Conservation (phyloP, 1,284 basidiomycete species). For the Vanrija humicola region DNA sequence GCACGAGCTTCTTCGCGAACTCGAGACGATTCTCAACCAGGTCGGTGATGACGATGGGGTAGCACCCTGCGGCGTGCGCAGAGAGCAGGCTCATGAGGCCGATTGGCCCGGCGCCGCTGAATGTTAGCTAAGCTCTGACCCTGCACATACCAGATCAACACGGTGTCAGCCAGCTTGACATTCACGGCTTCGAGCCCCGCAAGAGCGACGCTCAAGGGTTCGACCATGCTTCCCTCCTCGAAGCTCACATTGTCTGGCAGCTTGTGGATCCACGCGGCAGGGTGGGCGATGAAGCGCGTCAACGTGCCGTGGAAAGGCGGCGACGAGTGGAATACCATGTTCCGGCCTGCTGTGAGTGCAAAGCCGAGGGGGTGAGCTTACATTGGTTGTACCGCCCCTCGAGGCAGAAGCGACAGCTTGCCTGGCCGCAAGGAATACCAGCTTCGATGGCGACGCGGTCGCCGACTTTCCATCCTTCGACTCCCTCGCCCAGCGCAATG, state of each 20-base stretch:
- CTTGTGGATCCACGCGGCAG: conserved; percentile 54
- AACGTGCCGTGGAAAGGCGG: conserved; percentile 52
- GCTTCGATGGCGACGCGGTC: conserved; percentile 53
- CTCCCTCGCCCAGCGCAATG: conserved; percentile 48
- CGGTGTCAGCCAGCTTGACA: conserved; percentile 50
- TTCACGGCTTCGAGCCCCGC: conserved; percentile 53
- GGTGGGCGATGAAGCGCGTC: conserved; percentile 53
- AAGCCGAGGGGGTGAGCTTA: too few species aligned
- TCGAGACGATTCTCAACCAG: conserved; percentile 52
- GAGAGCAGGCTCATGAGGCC: conserved; percentile 54
- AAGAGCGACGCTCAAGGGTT: conserved; percentile 54
- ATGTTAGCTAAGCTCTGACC: background rate
- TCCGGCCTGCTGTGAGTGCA: conserved; percentile 33
- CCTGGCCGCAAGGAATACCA: conserved; percentile 53
- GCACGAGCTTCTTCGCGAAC: conserved; percentile 54
- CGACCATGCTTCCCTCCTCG: conserved; percentile 55
- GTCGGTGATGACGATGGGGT: conserved; percentile 55
- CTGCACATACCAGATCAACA: conserved; percentile 48
- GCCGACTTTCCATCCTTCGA: conserved; percentile 41
- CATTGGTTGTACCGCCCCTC: conserved; percentile 54
- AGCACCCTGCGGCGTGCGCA: conserved; percentile 53
- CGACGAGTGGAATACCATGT: conserved; percentile 51
- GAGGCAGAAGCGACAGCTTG: conserved; percentile 52
- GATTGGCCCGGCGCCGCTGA: conserved; percentile 52
- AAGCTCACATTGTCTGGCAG: conserved; percentile 51